A percentile compares a stretch with the other conserved stretches of the same genome.
These are phyloP conservation scores for Monascus purpureus DNA, from an alignment of 495 filamentous ascomycete species.

Conservation along the genomic window DNA sequence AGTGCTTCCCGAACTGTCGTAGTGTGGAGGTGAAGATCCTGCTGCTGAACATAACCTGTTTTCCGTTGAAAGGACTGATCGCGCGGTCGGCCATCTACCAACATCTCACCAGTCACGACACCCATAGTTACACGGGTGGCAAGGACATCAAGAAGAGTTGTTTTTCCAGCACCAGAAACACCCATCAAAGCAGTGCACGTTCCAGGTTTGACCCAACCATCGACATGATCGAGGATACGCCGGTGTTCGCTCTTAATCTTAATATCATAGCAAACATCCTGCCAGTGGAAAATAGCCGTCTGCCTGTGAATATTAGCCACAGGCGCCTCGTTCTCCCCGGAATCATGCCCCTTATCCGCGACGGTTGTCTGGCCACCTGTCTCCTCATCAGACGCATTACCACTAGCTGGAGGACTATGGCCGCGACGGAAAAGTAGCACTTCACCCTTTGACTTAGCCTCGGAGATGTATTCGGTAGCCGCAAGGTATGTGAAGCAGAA, in stretches of 20 bases:
- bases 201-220: slow-evolving; percentile 54
- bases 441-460: slow-evolving; percentile 37
- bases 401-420: slow-evolving; percentile 12
- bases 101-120: slow-evolving; percentile 38
- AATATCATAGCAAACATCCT: slow-evolving; percentile 61
- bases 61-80: slow-evolving; percentile 82
- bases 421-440: slow-evolving; percentile 38
- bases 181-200: slow-evolving; percentile 54
- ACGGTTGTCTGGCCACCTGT: slow-evolving; percentile 12
- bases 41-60: slow-evolving; percentile 91
- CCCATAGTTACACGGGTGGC: slow-evolving; percentile 41
- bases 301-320: slow-evolving; percentile 40
- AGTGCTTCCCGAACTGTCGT: slow-evolving; percentile 77
- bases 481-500: slow-evolving; percentile 38
- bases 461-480: slow-evolving; percentile 33
- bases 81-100: slow-evolving; percentile 39
- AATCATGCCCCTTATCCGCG: slow-evolving; percentile 30
- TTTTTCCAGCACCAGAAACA: slow-evolving; percentile 52
- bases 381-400: slow-evolving; percentile 16
- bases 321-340: slow-evolving; percentile 10
- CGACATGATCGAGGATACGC: slow-evolving; percentile 46
- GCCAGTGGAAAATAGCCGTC: slow-evolving; percentile 66
- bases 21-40: slow-evolving; percentile 80
- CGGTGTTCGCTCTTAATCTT: slow-evolving; percentile 45
- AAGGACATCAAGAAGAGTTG: slow-evolving; percentile 49